Evolutionary conservation across 805 yeast genomes (phyloP).

Genomic region (Candida berthetii): DNA sequence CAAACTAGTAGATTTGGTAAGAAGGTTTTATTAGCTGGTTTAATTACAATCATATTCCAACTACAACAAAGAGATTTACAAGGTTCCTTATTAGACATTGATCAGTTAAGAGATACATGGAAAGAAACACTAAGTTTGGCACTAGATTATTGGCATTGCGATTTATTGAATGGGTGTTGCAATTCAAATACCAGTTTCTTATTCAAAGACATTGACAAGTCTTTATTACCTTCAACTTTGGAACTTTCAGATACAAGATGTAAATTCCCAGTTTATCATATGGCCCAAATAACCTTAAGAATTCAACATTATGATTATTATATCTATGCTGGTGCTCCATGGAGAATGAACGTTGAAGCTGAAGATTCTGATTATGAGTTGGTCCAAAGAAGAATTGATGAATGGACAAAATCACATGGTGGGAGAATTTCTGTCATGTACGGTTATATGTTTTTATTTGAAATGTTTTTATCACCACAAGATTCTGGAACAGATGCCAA

Average conservation of each 20-base stretch:
- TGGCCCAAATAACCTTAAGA: constrained; percentile 66
- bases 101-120: constrained; percentile 47
- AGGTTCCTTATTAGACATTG: constrained; percentile 39
- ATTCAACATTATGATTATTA: constrained; percentile 75
- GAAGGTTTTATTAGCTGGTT: constrained; percentile 59
- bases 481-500: constrained; percentile 35
- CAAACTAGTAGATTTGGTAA: constrained; percentile 54
- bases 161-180: constrained; percentile 29
- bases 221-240: constrained; percentile 13
- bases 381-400: constrained; percentile 41
- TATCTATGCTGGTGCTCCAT: constrained; percentile 76
- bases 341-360: constrained; percentile 66
- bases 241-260: constrained; percentile 40
- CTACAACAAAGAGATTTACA: constrained; percentile 70
- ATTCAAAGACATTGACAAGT: constrained; percentile 12
- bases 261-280: constrained; percentile 62
- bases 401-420: constrained; percentile 41
- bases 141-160: constrained; percentile 62
- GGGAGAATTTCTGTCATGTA: constrained; percentile 54
- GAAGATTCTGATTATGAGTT: constrained; percentile 42
- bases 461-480: constrained; percentile 52
- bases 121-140: constrained; percentile 65
- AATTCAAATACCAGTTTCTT: constrained; percentile 15
- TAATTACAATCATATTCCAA: constrained; percentile 60
- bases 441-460: constrained; percentile 55